Evolutionary conservation across 1,284 basidiomycete species (phyloP).

Genomic region (Leccinum olivaceoglutinosum): DNA sequence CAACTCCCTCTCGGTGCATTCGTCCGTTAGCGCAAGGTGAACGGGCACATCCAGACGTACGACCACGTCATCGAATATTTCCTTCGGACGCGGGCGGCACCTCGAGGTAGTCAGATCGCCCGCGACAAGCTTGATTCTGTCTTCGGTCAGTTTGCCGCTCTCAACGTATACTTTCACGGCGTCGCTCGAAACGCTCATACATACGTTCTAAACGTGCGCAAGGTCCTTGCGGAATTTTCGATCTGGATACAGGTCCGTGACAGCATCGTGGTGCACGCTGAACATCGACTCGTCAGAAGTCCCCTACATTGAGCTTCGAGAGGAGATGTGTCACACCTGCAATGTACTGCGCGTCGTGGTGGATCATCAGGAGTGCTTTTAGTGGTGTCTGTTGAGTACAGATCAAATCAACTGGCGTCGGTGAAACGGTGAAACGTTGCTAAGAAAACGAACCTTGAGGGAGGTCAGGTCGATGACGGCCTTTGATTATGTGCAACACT

Average conservation of each 20-base stretch:
- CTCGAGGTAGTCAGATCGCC: neutral
- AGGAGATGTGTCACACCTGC: neutral
- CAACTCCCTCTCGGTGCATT: neutral
- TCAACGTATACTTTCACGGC: neutral
- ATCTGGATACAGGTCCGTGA: neutral
- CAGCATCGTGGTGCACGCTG: neutral
- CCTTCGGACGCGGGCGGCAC: neutral
- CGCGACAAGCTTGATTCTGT: neutral
- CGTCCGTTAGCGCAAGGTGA: neutral
- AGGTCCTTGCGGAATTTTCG: neutral
- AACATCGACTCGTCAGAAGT: neutral
- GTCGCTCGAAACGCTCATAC: neutral
- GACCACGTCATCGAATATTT: neutral
- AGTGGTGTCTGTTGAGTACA: neutral
- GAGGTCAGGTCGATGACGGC: neutral
- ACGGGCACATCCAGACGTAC: neutral
- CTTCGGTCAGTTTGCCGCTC: neutral
- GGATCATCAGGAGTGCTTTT: neutral
- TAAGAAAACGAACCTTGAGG: neutral
- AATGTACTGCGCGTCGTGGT: neutral
- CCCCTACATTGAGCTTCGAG: neutral
- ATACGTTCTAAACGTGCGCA: neutral
- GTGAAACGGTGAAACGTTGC: neutral
- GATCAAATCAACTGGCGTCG: neutral
- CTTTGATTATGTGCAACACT: neutral